Evolutionary conservation across 2,329 filamentous ascomycete genomes (phyloP), one percentile per base, ranked within the genome.

Genomic region (Chaetomiaceae sp.): DNA sequence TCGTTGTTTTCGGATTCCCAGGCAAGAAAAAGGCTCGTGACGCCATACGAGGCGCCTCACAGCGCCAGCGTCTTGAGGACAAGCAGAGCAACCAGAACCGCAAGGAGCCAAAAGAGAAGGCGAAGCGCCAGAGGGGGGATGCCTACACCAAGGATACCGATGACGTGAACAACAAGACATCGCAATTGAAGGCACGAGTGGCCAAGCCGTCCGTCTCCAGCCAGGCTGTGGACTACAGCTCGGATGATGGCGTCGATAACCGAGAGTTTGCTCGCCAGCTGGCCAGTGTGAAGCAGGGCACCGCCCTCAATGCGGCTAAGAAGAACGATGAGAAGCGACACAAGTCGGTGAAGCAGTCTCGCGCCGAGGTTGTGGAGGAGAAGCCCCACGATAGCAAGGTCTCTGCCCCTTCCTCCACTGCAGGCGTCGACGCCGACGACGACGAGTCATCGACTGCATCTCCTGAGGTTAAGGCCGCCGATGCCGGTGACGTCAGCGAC

Each of bases 211-310:
- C 64, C 26, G 56, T 57, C 37, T 49, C 62, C 40, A 62, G 56
- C 35, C 57, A 67, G 35, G 49, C 66, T 6, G 65, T 58, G 47
- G 52, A 62, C 18, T 65, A 71, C 48, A 76, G 71, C 48, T 65
- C 68, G 6, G 75, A 84, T 48, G 80, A 84, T 49, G 77, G 77
- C 36, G 72, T 81, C 46, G 81, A 83, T 60, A 84, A 85, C 62
- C 78, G 76, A 58, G 85, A 89, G 55, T 91, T 93, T 64, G 88
- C 88, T 26, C 78, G 78, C 58, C 83, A 86, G 62, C 74, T 93
- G 56, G 71, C 79, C 47, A 83, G 77, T 58, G 75, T 83, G 41
- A 84, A 88, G 69, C 74, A 85, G 54, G 87, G 87, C 48, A 78
- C 76, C 52, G 78, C 78, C 59, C 76, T 79, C 57, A 70, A 66